Evolutionary conservation across 441 rosid genomes (phyloP), one percentile per base, ranked within the genome.

Genomic region (Pelargonium cotyledonis): DNA sequence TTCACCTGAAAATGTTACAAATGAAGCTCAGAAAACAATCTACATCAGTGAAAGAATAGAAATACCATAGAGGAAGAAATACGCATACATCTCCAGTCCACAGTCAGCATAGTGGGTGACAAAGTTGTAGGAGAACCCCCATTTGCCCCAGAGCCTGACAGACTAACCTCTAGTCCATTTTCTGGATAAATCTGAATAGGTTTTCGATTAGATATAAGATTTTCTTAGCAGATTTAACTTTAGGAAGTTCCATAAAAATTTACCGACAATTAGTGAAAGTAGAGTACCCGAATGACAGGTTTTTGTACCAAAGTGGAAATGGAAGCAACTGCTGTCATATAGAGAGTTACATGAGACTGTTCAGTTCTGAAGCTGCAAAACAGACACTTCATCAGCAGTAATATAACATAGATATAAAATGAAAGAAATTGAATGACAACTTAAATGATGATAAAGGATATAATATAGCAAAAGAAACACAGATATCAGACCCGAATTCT

Each of bases 251-350:
- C 38, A 68, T 51, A 4, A 15, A 43, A 29, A 29, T 67, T 31
- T 55, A 70, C 67, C 15, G 70, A 74, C 19, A 58, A 18, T 5
- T 15, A 55, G 23, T 55, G 40, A 49, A 68, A 19, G 29, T 11
- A 23, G 49, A 68, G 19, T 71, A 89, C 99, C 91, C 86, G 75
- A 71, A 89, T 70, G 31, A 77, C 65, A 66, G 99, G 96, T 68
- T 85, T 87, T 71, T 70, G 76, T 66, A 94, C 91, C 76, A 85
- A 81, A 68, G 79, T 70, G 62, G 97, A 89, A 71, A 74, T 79
- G 60, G 95, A 86, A 70, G 94, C 87, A 80, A 87, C 74, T 53
- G 97, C 92, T 78, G 97, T 91, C 88, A 94, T 85, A 75, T 94
- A 87, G 70, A 94, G 96, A 67, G 88, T 69, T 67, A 88, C 83